Evolutionary conservation across 805 yeast genomes (phyloP), one percentile per base, ranked within the genome.

Genomic region (Sugiyamaella lignohabitans): DNA sequence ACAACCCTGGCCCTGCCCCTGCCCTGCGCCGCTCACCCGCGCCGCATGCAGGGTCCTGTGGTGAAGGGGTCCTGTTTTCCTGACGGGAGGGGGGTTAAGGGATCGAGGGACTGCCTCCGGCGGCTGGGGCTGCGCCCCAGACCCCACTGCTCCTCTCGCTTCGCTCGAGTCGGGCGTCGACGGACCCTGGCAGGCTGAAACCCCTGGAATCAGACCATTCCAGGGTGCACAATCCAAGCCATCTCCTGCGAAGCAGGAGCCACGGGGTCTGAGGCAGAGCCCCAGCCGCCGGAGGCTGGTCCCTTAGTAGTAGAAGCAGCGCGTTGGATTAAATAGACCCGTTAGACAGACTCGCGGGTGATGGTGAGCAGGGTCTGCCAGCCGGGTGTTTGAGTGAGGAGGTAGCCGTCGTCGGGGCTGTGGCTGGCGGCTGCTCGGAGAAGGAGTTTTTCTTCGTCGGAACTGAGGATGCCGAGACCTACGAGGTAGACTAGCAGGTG

Each of bases 361-460:
- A 79, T 78, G 35, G 88, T 76, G 29, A 80, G 61, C 49, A 87
- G 66, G 1, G 95, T 84, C 71, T 81, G 84, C 96, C 96, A 87
- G 1, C 93, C 93, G 0, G 84, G 80, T 21, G 76, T 63, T 41
- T 82, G 80, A 20, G 82, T 65, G 43, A 83, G 66, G 45, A 68
- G 69, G 50, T 75, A 70, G 45, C 73, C 75, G 45, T 75, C 76
- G 24, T 70, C 74, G 5, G 65, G 54, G 3, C 69, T 65, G 14
- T 70, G 63, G 1, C 64, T 63, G 4, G 62, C 61, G 2, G 82
- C 82, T 21, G 74, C 76, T 17, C 69, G 63, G 2, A 75, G 59
- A 32, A 84, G 64, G 47, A 76, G 53, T 18, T 64, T 52, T 57
- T 74, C 69, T 55, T 87, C 96, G 2, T 70, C 68, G 0, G 66